phyloP scores from a whole-genome alignment of 345 rosid species.

The Laguncularia racemosa region DNA sequence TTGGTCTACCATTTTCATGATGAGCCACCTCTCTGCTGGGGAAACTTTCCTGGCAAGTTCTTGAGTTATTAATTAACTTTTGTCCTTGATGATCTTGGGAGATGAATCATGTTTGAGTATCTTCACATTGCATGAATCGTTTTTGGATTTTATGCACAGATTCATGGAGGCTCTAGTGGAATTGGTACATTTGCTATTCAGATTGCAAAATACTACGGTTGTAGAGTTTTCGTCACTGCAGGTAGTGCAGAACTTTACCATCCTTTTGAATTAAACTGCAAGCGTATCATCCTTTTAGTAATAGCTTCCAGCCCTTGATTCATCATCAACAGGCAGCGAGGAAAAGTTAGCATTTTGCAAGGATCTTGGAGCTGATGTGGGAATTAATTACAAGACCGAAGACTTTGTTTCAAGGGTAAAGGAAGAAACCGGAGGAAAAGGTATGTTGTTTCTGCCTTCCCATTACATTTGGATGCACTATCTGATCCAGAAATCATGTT shows the following conservation, averaged over 20 bases:
- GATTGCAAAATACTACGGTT: slow-evolving; percentile 65
- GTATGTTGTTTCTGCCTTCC: slow-evolving; percentile 15
- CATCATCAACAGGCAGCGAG: slow-evolving; percentile 45
- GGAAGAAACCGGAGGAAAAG: slow-evolving; percentile 84
- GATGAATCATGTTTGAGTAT: neutral
- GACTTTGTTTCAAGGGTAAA: slow-evolving; percentile 77
- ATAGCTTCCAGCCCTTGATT: slow-evolving; percentile 1
- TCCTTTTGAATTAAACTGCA: neutral
- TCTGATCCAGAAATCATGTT: too few species aligned
- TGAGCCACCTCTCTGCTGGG: slow-evolving; percentile 46
- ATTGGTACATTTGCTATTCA: slow-evolving; percentile 89
- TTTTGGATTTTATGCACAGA: slow-evolving; percentile 24
- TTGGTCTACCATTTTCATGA: slow-evolving; percentile 90
- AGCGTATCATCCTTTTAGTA: neutral
- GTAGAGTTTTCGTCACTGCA: slow-evolving; percentile 76
- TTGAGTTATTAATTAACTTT: neutral
- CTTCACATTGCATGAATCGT: neutral
- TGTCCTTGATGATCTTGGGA: neutral
- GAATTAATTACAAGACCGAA: slow-evolving; percentile 86
- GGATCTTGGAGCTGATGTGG: slow-evolving; percentile 83
- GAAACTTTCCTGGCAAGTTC: slow-evolving; percentile 57
- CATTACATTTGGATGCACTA: neutral
- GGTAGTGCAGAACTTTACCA: slow-evolving; percentile 22
- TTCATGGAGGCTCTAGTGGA: slow-evolving; percentile 97
- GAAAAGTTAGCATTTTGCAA: slow-evolving; percentile 77